A percentile compares a stretch with the other conserved stretches of the same genome.
Evolutionary conservation across 2,329 filamentous ascomycete species (phyloP).

Genomic region (Aspergillus sp.): DNA sequence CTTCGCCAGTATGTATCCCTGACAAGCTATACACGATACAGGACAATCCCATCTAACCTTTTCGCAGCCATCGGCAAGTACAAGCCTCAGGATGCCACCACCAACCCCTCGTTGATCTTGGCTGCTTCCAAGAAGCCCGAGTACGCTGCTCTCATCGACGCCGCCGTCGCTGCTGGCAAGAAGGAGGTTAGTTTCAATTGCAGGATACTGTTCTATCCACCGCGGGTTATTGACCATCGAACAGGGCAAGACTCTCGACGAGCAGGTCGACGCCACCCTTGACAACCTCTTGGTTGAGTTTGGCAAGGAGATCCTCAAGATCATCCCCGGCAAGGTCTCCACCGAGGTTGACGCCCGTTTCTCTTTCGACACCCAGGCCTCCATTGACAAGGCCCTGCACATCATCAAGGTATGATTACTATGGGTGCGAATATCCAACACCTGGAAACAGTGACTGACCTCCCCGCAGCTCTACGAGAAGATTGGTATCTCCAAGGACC

Average conservation of each 20-base stretch:
- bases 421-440: not conserved
- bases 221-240: too few species aligned
- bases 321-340: constrained; percentile 97
- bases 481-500: constrained; percentile 86
- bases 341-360: constrained; percentile 96
- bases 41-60: too few species aligned
- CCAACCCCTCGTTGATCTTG: constrained; percentile 98
- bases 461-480: constrained; percentile 79
- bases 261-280: constrained; percentile 83
- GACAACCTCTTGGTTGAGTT: constrained; percentile 97
- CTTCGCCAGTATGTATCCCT: constrained; percentile 63
- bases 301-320: constrained; percentile 93
- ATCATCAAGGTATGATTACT: constrained; percentile 72
- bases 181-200: constrained; percentile 33
- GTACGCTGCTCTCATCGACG: constrained; percentile 88
- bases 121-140: constrained; percentile 97
- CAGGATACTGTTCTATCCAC: too few species aligned
- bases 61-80: constrained; percentile 89
- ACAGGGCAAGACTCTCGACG: constrained; percentile 58
- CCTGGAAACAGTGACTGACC: constrained; percentile 10
- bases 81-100: constrained; percentile 99
- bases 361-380: constrained; percentile 91
- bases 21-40: constrained; percentile 1
- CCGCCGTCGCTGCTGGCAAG: constrained; percentile 83
- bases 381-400: constrained; percentile 91